phyloP scores from a whole-genome alignment of 768 basidiomycete species.

The Lactarius vividus region DNA sequence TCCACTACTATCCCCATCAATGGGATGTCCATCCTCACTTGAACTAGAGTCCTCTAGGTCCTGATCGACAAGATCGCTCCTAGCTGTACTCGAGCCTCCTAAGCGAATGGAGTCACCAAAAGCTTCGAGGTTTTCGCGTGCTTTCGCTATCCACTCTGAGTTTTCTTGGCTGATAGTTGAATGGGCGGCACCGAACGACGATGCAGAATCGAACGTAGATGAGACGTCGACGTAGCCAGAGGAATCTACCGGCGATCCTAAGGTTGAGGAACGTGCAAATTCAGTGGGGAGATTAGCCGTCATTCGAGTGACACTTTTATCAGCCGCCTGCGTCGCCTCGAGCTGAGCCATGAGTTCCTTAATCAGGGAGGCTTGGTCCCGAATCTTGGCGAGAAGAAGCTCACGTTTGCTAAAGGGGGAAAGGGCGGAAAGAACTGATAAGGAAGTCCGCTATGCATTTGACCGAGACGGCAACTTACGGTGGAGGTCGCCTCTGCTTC shows the following conservation, averaged over 20 bases:
- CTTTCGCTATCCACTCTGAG: slow-evolving; percentile 76
- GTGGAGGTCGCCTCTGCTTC: slow-evolving; percentile 75
- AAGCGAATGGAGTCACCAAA: slow-evolving; percentile 66
- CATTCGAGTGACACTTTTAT: slow-evolving; percentile 21
- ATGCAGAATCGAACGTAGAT: slow-evolving; percentile 6
- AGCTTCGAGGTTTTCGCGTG: slow-evolving; percentile 63
- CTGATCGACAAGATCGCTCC: slow-evolving; percentile 40
- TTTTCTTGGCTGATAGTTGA: slow-evolving; percentile 47
- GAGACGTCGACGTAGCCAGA: slow-evolving; percentile 12
- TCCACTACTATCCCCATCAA: slow-evolving; percentile 18
- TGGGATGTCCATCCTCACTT: slow-evolving; percentile 46
- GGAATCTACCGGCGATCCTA: slow-evolving; percentile 28
- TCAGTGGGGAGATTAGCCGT: slow-evolving; percentile 22
- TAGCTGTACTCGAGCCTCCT: slow-evolving; percentile 51
- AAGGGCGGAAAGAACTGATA: slow-evolving; percentile 4
- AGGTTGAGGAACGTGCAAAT: slow-evolving; percentile 24
- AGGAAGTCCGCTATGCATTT: background rate
- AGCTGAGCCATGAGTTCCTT: slow-evolving; percentile 68
- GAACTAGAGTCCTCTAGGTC: slow-evolving; percentile 27
- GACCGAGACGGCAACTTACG: slow-evolving; percentile 46
- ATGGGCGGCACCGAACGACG: slow-evolving; percentile 20
- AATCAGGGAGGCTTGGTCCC: slow-evolving; percentile 70
- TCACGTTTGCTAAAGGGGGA: slow-evolving; percentile 63
- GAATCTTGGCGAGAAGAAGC: slow-evolving; percentile 72
- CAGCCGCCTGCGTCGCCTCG: slow-evolving; percentile 42